phyloP scores from a whole-genome alignment of 2,329 filamentous ascomycete species.

The Teratosphaeria viscida region DNA sequence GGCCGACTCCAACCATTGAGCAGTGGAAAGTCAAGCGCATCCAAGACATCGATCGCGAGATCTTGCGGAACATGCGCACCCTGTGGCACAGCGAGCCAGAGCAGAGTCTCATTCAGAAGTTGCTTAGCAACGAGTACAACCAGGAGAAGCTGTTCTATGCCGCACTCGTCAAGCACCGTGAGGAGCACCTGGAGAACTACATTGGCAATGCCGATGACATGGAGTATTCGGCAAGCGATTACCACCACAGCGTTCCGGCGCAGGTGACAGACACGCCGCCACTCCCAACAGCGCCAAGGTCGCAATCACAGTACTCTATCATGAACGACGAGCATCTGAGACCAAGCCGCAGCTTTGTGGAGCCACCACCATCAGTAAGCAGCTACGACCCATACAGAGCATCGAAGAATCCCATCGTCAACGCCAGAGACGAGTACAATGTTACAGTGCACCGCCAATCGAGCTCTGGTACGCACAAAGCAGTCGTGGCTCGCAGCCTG shows the following conservation, averaged over 20 bases:
- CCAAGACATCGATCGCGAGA: constrained; percentile 66
- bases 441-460: constrained; percentile 54
- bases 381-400: constrained; percentile 82
- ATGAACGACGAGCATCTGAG: constrained; percentile 44
- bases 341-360: constrained; percentile 38
- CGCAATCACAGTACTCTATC: constrained; percentile 47
- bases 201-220: constrained; percentile 53
- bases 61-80: constrained; percentile 75
- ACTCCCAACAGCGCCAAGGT: constrained; percentile 28
- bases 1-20: constrained; percentile 45
- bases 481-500: constrained; percentile 26
- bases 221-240: constrained; percentile 80
- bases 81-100: constrained; percentile 83
- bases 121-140: constrained; percentile 51
- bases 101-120: constrained; percentile 56
- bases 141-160: constrained; percentile 92
- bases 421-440: constrained; percentile 49
- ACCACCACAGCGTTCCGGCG: constrained; percentile 51
- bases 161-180: constrained; percentile 68
- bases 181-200: constrained; percentile 81
- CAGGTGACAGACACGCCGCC: constrained; percentile 24
- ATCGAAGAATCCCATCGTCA: constrained; percentile 44
- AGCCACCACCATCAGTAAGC: constrained; percentile 36
- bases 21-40: constrained; percentile 52
- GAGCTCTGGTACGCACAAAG: constrained; percentile 27